Evolutionary conservation across 352 stramenopile species (phyloP).

Genomic region (Saprolegnia diclina): DNA sequence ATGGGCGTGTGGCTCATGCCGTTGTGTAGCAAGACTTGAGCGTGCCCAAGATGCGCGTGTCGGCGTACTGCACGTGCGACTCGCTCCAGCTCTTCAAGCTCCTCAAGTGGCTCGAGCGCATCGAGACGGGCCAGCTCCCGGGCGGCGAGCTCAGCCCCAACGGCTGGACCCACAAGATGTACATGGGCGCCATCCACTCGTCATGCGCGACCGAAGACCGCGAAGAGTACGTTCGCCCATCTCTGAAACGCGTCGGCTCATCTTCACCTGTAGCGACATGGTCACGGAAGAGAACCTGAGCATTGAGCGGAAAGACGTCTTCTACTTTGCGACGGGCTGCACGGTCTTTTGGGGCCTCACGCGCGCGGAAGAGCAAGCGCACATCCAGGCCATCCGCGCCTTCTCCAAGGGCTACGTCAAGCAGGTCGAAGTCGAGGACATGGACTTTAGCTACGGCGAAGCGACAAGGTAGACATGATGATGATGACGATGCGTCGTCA

Average conservation of each 20-base stretch:
- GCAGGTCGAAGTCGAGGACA: constrained; percentile 84
- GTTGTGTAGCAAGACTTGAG: constrained; percentile 21
- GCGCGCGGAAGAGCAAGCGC: constrained; percentile 66
- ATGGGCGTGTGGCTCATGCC: neutral
- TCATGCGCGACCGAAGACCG: constrained; percentile 41
- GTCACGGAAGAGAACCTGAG: constrained; percentile 34
- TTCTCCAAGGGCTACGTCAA: constrained; percentile 70
- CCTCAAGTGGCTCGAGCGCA: constrained; percentile 79
- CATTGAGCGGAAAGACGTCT: constrained; percentile 68
- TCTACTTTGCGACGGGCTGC: constrained; percentile 84
- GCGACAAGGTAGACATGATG: constrained; percentile 33
- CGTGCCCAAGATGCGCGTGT: constrained; percentile 40
- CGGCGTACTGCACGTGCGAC: constrained; percentile 81
- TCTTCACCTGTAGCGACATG: constrained; percentile 20
- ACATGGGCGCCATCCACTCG: constrained; percentile 82
- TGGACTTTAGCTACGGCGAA: constrained; percentile 83
- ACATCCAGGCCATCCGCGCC: constrained; percentile 50
- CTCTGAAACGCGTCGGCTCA: neutral
- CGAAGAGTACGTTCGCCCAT: constrained; percentile 23
- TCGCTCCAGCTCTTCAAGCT: constrained; percentile 81
- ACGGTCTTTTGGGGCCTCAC: constrained; percentile 87
- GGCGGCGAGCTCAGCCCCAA: constrained; percentile 71
- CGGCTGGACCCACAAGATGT: constrained; percentile 81
- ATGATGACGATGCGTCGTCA: constrained; percentile 6
- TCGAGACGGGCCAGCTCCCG: constrained; percentile 68